Conservation (phyloP, 2,329 filamentous ascomycete genomes). For the Neofusicoccum ribis region DNA sequence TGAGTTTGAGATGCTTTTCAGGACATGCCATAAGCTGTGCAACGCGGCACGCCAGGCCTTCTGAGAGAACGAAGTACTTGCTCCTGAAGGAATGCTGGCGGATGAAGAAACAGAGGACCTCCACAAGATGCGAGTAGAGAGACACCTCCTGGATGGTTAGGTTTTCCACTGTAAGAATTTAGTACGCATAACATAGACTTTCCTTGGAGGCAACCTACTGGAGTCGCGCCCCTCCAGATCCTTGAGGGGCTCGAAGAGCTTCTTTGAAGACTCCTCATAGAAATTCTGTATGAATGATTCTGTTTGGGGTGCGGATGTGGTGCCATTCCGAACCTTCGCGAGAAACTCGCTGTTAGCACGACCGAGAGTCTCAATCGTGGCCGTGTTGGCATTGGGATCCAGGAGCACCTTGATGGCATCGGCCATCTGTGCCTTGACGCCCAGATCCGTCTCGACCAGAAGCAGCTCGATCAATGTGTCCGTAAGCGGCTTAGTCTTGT, state of each 20-base stretch:
- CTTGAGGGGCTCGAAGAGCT: slow-evolving; percentile 83
- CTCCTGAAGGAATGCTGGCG: slow-evolving; percentile 83
- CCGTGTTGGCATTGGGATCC: slow-evolving; percentile 65
- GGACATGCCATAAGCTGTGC: slow-evolving; percentile 78
- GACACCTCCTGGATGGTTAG: slow-evolving; percentile 82
- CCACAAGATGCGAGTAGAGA: slow-evolving; percentile 87
- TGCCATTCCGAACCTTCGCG: slow-evolving; percentile 57
- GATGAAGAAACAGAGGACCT: slow-evolving; percentile 92
- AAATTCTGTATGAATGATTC: slow-evolving; percentile 84
- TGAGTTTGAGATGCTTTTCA: slow-evolving; percentile 90
- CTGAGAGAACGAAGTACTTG: slow-evolving; percentile 81
- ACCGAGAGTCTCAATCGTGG: slow-evolving; percentile 60
- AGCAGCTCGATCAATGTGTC: slow-evolving; percentile 92
- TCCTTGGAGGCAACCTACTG: slow-evolving; percentile 41
- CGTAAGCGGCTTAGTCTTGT: slow-evolving; percentile 81
- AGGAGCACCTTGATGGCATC: slow-evolving; percentile 93
- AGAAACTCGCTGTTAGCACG: slow-evolving; percentile 68
- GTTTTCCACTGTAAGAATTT: slow-evolving; percentile 55
- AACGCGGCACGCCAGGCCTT: slow-evolving; percentile 76
- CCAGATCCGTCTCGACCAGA: slow-evolving; percentile 86
- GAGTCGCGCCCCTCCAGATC: slow-evolving; percentile 68
- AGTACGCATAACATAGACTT: background rate
- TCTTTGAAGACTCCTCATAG: slow-evolving; percentile 82
- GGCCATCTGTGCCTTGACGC: slow-evolving; percentile 92
- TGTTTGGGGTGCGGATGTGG: slow-evolving; percentile 65